Evolutionary conservation across 495 filamentous ascomycete genomes (phyloP), one percentile per base, ranked within the genome.

Genomic region (Sordaria brevicollis): DNA sequence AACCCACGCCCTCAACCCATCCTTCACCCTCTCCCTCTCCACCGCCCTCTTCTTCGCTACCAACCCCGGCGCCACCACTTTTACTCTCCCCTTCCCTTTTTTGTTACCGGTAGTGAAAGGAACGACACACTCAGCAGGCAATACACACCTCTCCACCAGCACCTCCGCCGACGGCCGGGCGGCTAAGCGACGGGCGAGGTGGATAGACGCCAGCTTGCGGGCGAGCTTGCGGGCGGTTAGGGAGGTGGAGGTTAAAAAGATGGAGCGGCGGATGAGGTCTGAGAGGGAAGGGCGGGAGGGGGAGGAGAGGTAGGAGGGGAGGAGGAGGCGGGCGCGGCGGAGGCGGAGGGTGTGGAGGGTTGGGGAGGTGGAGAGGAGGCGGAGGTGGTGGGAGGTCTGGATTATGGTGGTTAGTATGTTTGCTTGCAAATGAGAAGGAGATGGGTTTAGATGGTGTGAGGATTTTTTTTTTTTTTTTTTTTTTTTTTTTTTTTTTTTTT

Each of bases 171-270:
- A 78, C 0, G 82, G 83, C 0, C 82, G 81, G 2, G 76, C 69
- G 6, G 82, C 82, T n/a, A 85, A 75, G 11, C 77, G 78, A 11
- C 80, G 80, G 17, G 81, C 75, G 19, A 84, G 79, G 29, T 81
- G 80, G 71, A 87, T 87, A 25, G 82, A 77, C n/a, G 84, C 81
- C 3, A 89, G 80, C 34, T 76, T 82, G 25, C 84, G 80, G 25
- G 82, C 81, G 15, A 89, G 81, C 19, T 77, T 76, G 31, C 88
- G 83, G 21, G 87, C 87, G 66, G 83, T 78, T 49, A 85, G 78
- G 25, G 85, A 81, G 17, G 84, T 87, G 41, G 81, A 79, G 65
- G 87, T 87, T n/a, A 89, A 70, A 77, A 88, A 87, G 75, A 90
- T 89, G 72, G 78, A 81, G n/a, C 85, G 80, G 2, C 76, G 76